Evolutionary conservation across 768 basidiomycete genomes (phyloP), one percentile per base, ranked within the genome.

Genomic region (Rubroboletus pulcherrimus): DNA sequence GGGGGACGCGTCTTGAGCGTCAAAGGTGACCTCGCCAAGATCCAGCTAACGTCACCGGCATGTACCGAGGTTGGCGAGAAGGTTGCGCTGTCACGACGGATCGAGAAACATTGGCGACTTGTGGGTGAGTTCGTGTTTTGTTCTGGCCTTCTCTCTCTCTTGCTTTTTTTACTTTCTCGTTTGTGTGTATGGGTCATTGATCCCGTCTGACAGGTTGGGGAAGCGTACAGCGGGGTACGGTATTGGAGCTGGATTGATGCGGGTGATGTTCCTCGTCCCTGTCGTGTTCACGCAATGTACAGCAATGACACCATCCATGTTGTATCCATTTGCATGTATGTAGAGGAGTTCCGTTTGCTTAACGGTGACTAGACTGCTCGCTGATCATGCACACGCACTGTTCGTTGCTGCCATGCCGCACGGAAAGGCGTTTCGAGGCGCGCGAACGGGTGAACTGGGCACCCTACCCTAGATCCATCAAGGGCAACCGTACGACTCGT

Each of bases 21-120:
- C 67, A 97, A 95, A 74, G 93, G 90, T 10, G 95, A 97, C 73
- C 78, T 98, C 8, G 94, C 94, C 15, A 93, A 93, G 77, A 95
- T 96, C 56, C 87, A 93, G 64, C 75, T 98, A 53, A 98, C 94
- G 31, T 88, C 88, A 2, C 97, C 97, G 0, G 93, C 93, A 9
- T 98, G 97, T 71, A 96, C 94, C 30, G 94, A 98, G 71, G 82
- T 97, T 35, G 93, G 93, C 12, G 97, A 99, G 76, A 98, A 98
- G 80, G 96, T 99, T 35, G 97, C 96, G 3, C 73, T 98, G 41
- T 93, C 90, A 31, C 80, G 96, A 56, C 81, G 96, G 62, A 97
- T 98, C 62, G 96, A 98, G 75, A 97, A 97, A 77, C 95, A 96
- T 76, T 97, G 94, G 94, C 89, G 94, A 54, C 82, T 97, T 64